Conservation (phyloP, 169 alveolate genomes). For the Plasmodium reichenowi region DNA sequence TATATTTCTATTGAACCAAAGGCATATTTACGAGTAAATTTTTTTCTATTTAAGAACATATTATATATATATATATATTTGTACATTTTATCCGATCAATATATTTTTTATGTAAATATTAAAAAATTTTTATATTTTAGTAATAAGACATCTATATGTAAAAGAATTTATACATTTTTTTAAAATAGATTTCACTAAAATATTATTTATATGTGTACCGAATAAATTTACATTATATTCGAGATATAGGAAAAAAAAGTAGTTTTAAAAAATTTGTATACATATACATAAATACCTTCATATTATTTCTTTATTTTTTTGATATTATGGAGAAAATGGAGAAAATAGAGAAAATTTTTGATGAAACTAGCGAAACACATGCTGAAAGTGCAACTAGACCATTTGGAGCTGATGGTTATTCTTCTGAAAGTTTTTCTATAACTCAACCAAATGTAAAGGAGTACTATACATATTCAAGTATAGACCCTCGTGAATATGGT, state of each 20-base stretch:
- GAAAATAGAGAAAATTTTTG: constrained; percentile 25
- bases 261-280: neutral
- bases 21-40: too few species aligned
- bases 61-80: too few species aligned
- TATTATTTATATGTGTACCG: too few species aligned
- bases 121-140: too few species aligned
- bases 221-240: neutral
- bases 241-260: neutral
- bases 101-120: too few species aligned
- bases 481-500: constrained; percentile 20
- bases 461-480: constrained; percentile 40
- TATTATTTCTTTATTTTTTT: neutral
- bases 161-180: too few species aligned
- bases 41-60: too few species aligned
- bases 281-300: neutral
- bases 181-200: too few species aligned
- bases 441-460: constrained; percentile 44
- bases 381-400: constrained; percentile 19
- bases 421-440: constrained; percentile 21
- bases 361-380: constrained; percentile 53
- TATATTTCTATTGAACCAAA: too few species aligned
- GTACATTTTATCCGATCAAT: too few species aligned
- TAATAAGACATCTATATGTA: too few species aligned
- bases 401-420: constrained; percentile 15
- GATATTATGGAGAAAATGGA: constrained; percentile 31